Base-by-base conservation (phyloP, 495 filamentous ascomycete genomes). In the Parachaetomium inaequale region DNA sequence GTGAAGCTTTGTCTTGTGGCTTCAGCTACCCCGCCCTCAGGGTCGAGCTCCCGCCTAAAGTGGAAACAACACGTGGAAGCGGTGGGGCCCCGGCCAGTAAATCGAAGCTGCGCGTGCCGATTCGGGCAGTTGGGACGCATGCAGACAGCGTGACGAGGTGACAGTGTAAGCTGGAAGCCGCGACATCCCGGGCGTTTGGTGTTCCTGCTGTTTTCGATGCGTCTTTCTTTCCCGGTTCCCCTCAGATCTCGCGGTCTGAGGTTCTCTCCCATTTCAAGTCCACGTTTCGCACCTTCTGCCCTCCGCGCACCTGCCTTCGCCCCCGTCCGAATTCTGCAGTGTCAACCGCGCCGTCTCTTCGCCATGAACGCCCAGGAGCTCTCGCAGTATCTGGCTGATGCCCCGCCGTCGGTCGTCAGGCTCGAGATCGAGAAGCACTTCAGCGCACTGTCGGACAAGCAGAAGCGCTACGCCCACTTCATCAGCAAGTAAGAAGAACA, bases 401-500 rank as follows among this genome's bases (percentile, higher is more conserved):
- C 87, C 49, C 94, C 94, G 21, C 94, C 94, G 0, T 86, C 85
- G 19, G 85, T 96, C 57, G 93, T 96, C 47, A 84, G 86, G 21
- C 83, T 98, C 34, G 87, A 89, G 68, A 89, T 97, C 72, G 90
- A 90, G 76, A 85, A 88, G 57, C 94, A 97, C 73, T 98, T 97
- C 73, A 87, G 92, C 45, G 84, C 89, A 14, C 76, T 98, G 58
- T 85, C 81, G 43, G 85, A 91, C 68, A 79, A 87, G 65, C 82
- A 92, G 78, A 91, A 90, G 72, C 85, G 84, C 73, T 98, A 98
- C 76, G 92, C 94, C 38, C 94, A 98, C 74, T 89, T 90, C 68
- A 91, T 97, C 70, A 92, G 88, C 82, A 81, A 83, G 90, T 93
- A 82, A 63, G 79, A 36, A 49, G 15, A 14, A 49, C 34, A 23